Evolutionary conservation across 345 rosid genomes (phyloP), one percentile per base, ranked within the genome.

Genomic region (Reutealis trisperma): DNA sequence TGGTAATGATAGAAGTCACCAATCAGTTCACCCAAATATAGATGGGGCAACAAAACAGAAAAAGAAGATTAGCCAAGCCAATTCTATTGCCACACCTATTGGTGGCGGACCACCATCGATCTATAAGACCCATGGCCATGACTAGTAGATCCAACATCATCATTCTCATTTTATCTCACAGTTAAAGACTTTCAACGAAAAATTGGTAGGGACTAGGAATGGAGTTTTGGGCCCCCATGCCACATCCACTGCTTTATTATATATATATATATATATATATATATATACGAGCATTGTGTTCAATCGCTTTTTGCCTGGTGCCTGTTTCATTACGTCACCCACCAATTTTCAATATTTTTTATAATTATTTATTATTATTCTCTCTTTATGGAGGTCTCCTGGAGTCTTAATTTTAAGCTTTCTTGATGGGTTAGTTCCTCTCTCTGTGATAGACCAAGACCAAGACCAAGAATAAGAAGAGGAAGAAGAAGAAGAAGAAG

Each of bases 291-390:
- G 51, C 51, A 51, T 37, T 30, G 69, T 76, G 44, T 57, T 27
- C 34, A 64, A 58, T 42, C 14, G 22, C 80, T 68, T 80, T 79
- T 79, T 79, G 79, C 85, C 77, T 75, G 84, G 85, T 87, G 76
- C 79, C 85, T 87, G 86, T 80, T 77, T 84, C 80, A 79, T 84
- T 84, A 84, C 86, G 88, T 83, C 86, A 87, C 85, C 77, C 77
- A 37, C 80, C 75, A 24, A 79, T 64, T n/a, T 21, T 12, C 18
- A 67, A 55, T 70, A 72, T 51, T 47, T 19, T 15, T 22, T n/a
- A 21, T 57, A 69, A 32, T 64, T 52, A 9, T 37, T 6, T 18
- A 51, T 42, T 71, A 32, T 75, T 63, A 61, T 74, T 63, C 30
- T 34, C 69, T 65, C 77, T 73, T 72, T 62, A 63, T 75, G 78